Conservation (phyloP, 768 basidiomycete genomes). For the Exidia glandulosa region DNA sequence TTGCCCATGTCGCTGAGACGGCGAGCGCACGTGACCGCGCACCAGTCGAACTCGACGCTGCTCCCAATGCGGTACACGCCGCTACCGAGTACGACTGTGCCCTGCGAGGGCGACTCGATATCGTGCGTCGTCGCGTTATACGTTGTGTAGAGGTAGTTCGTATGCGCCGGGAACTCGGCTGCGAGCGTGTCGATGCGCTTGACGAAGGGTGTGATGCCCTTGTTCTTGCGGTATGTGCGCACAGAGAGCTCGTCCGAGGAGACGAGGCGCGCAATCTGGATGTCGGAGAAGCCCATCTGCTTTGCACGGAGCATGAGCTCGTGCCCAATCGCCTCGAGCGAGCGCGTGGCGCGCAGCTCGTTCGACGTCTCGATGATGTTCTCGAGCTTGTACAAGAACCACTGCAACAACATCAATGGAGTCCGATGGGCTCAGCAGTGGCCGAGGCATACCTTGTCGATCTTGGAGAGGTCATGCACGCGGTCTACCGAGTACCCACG, state of each 20-base stretch:
- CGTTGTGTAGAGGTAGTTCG: conserved; percentile 98
- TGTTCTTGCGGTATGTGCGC: conserved; percentile 75
- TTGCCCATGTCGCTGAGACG: conserved; percentile 87
- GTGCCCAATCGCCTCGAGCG: conserved; percentile 56
- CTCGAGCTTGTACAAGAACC: conserved; percentile 98
- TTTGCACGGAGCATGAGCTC: conserved; percentile 83
- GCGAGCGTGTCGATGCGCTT: conserved; percentile 99
- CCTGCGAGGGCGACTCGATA: conserved; percentile 89
- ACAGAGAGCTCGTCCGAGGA: conserved; percentile 63
- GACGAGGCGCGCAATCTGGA: conserved; percentile 79
- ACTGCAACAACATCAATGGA: conserved; percentile 31
- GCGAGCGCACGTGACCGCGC: conserved; percentile 96
- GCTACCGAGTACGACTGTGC: conserved; percentile 97
- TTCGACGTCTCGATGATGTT: conserved; percentile 90
- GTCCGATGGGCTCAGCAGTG: neutral
- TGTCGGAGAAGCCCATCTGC: conserved; percentile 89
- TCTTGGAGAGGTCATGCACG: conserved; percentile 91
- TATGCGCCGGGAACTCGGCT: conserved; percentile 96
- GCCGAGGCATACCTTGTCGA: conserved; percentile 64
- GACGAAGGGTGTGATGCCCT: conserved; percentile 90
- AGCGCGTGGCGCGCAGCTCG: conserved; percentile 55
- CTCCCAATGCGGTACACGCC: conserved; percentile 98
- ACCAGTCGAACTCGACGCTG: conserved; percentile 99
- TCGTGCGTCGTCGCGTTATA: conserved; percentile 97
- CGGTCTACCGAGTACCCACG: conserved; percentile 82